Evolutionary conservation across 345 rosid genomes (phyloP).

Genomic region (Gossypium sturtianum): DNA sequence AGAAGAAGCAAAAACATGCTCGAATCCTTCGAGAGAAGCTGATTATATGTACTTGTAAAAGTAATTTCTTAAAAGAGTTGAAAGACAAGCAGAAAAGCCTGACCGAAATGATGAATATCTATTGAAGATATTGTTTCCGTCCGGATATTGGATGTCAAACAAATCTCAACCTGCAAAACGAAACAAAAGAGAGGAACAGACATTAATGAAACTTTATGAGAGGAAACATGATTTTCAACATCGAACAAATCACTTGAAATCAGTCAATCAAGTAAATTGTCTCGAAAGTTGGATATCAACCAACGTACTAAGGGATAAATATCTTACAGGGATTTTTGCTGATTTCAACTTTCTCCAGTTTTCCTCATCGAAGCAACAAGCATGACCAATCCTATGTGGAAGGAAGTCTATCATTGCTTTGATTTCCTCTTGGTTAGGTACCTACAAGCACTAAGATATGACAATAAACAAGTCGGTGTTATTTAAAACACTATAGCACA

Average conservation of each 20-base stretch:
- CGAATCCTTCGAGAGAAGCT: neutral
- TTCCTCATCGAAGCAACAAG: conserved; percentile 58
- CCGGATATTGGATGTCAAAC: conserved; percentile 85
- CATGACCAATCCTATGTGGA: conserved; percentile 91
- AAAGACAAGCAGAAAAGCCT: conserved; percentile 19
- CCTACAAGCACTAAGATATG: conserved; percentile 73
- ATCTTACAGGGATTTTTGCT: conserved; percentile 58
- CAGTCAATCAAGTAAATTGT: neutral
- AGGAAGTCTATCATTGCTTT: conserved; percentile 75
- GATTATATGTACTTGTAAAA: neutral
- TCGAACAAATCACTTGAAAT: neutral
- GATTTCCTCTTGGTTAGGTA: conserved; percentile 75
- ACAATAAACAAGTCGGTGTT: conserved; percentile 28
- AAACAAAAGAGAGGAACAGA: neutral
- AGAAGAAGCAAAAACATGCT: neutral
- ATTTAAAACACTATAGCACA: conserved; percentile 12
- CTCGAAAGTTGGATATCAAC: neutral
- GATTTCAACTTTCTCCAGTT: conserved; percentile 63
- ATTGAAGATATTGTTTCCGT: conserved; percentile 78
- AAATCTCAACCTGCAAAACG: conserved; percentile 84
- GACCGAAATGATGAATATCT: conserved; percentile 87
- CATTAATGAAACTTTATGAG: neutral
- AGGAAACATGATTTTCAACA: neutral
- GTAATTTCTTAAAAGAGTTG: neutral
- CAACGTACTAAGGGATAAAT: neutral